phyloP scores from a whole-genome alignment of 1,139 yeast genomes.

The Candida mesenterica region DNA sequence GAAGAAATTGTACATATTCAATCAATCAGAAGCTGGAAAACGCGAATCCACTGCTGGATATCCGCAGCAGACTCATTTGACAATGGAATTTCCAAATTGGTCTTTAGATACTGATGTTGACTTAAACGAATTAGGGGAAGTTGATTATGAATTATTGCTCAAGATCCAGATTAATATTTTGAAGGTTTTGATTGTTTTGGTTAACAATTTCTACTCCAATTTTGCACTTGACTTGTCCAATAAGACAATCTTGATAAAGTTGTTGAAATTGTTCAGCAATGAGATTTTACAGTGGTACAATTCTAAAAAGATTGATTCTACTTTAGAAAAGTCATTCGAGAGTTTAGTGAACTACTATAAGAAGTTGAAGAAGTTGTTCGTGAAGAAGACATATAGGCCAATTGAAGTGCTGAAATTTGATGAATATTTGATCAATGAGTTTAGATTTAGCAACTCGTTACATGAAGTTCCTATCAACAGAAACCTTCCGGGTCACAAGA shows the following conservation, averaged over 20 bases:
- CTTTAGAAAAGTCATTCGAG: slow-evolving; percentile 44
- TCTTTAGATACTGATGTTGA: slow-evolving; percentile 35
- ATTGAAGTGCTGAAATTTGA: slow-evolving; percentile 43
- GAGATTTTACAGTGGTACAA: slow-evolving; percentile 74
- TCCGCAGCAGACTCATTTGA: slow-evolving; percentile 3
- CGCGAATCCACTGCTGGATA: slow-evolving; percentile 7
- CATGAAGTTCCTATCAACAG: slow-evolving; percentile 51
- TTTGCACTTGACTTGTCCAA: slow-evolving; percentile 68
- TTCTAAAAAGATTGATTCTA: slow-evolving; percentile 42
- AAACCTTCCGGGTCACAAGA: slow-evolving; percentile 48
- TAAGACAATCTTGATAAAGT: slow-evolving; percentile 60
- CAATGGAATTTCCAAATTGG: slow-evolving; percentile 58
- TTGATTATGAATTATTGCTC: slow-evolving; percentile 57
- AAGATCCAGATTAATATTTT: slow-evolving; percentile 79
- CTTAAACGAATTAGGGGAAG: slow-evolving; percentile 41
- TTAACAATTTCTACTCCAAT: slow-evolving; percentile 71
- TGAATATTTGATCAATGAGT: slow-evolving; percentile 36
- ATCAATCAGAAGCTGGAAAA: slow-evolving; percentile 2
- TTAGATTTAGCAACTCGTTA: slow-evolving; percentile 39
- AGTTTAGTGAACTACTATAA: slow-evolving; percentile 60
- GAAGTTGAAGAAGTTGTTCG: slow-evolving; percentile 68
- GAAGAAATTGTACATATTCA: slow-evolving; percentile 24
- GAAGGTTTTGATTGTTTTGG: slow-evolving; percentile 71
- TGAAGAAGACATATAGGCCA: slow-evolving; percentile 80
- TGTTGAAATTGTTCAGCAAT: slow-evolving; percentile 66